phyloP scores from a whole-genome alignment of 352 stramenopile species.

The Globisporangium yorkense region DNA sequence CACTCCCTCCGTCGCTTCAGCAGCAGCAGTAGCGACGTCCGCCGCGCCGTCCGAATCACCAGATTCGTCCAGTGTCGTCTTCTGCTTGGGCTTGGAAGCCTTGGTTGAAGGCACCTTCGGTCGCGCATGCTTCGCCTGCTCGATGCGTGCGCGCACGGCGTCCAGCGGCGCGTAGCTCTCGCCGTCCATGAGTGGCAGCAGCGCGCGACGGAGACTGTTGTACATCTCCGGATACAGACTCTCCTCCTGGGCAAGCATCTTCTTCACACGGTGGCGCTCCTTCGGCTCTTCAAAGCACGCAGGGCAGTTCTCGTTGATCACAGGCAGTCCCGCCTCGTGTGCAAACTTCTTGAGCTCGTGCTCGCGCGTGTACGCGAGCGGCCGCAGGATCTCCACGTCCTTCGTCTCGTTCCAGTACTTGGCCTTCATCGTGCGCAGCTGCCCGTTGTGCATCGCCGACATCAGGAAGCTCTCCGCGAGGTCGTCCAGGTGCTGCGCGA shows the following conservation, averaged over 20 bases:
- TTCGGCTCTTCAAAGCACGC: conserved; percentile 98
- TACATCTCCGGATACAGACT: conserved; percentile 89
- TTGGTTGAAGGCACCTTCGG: conserved; percentile 30
- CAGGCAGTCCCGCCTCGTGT: conserved; percentile 85
- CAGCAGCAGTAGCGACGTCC: background rate
- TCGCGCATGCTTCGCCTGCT: conserved; percentile 45
- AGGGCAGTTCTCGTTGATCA: conserved; percentile 99
- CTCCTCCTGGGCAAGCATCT: conserved; percentile 94
- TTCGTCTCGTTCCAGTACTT: conserved; percentile 96
- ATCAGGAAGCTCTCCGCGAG: conserved; percentile 98
- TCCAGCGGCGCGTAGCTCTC: conserved; percentile 57
- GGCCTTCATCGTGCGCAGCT: conserved; percentile 98
- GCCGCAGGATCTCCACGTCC: conserved; percentile 94
- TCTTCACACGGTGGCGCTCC: conserved; percentile 97
- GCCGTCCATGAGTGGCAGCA: conserved; percentile 83
- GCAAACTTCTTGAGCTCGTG: conserved; percentile 86
- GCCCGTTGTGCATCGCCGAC: conserved; percentile 97
- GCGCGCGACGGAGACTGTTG: conserved; percentile 51
- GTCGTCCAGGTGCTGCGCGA: conserved; percentile 98
- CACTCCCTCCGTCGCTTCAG: too few relatives aligned
- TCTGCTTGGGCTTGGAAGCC: conserved; percentile 2
- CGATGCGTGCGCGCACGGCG: conserved; percentile 41
- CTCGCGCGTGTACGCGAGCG: conserved; percentile 95
- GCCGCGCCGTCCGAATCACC: background rate
- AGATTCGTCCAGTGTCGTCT: background rate